These are phyloP conservation scores for Termitomyces sp. DNA, from an alignment of 768 basidiomycete species.

Conservation along the genomic window DNA sequence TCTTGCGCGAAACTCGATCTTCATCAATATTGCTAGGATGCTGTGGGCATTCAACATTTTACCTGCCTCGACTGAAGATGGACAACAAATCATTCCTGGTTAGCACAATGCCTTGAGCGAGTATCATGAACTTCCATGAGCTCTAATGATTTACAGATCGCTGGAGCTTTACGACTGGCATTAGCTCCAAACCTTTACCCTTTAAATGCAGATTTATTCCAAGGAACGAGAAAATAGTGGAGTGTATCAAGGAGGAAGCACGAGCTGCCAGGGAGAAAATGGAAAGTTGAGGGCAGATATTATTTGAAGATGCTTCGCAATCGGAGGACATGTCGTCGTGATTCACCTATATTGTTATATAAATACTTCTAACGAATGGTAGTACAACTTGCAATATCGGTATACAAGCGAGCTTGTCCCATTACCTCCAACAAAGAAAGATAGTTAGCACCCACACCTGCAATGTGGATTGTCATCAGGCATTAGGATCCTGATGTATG, in stretches of 20 bases:
- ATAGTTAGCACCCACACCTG: neutral
- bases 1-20: constrained; percentile 33
- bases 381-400: neutral
- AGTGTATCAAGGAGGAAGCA: constrained; percentile 25
- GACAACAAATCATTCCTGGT: constrained; percentile 9
- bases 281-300: neutral
- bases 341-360: neutral
- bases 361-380: constrained; percentile 1
- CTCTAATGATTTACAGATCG: neutral
- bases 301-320: too few species aligned
- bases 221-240: constrained; percentile 20
- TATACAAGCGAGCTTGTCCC: neutral
- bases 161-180: constrained; percentile 28
- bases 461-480: neutral
- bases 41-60: constrained; percentile 35
- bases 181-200: constrained; percentile 31
- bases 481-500: neutral
- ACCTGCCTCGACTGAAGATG: constrained; percentile 14
- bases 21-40: constrained; percentile 34
- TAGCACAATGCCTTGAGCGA: neutral
- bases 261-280: constrained; percentile 17
- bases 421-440: neutral
- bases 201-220: constrained; percentile 31
- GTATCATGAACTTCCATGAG: neutral
- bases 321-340: too few species aligned